Evolutionary conservation across 225 moss, liverwort and hornwort species (phyloP).

Genomic region (Sphagnum tenellum): DNA sequence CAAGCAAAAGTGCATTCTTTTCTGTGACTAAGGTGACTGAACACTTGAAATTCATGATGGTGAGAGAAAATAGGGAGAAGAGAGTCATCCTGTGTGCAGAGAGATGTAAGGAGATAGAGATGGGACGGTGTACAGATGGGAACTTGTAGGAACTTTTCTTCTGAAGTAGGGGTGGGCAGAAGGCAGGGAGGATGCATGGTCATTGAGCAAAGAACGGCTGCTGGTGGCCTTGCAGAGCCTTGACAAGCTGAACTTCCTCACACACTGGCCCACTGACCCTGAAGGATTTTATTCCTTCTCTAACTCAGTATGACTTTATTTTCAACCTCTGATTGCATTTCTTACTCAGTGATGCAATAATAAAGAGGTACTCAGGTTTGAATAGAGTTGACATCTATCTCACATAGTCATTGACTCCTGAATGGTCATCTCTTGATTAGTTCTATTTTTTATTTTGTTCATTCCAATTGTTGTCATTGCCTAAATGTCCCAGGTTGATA

Average conservation of each 20-base stretch:
- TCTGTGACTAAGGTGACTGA: background rate
- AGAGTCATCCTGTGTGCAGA: no score
- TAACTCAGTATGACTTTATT: slow-evolving; percentile 21
- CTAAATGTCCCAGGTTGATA: no score
- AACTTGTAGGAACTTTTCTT: no score
- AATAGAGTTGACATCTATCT: no score
- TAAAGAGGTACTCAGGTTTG: no score
- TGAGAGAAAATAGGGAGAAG: background rate
- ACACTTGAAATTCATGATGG: background rate
- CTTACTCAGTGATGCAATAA: no score
- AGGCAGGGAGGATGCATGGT: slow-evolving; percentile 19
- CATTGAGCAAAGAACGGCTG: slow-evolving; percentile 19
- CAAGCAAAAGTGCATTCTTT: background rate
- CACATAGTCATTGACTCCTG: no score
- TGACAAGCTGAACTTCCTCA: slow-evolving; percentile 41
- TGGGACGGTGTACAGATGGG: no score
- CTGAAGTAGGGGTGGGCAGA: background rate
- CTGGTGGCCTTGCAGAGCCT: slow-evolving; percentile 17
- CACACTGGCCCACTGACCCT: slow-evolving; percentile 11
- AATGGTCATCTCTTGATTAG: no score
- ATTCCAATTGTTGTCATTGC: no score
- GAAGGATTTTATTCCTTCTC: slow-evolving; percentile 23
- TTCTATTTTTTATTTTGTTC: no score
- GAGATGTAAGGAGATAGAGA: no score
- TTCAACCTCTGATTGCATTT: background rate